Conservation (phyloP, 164 flowering plant species). For the Macadamia integrifolia region DNA sequence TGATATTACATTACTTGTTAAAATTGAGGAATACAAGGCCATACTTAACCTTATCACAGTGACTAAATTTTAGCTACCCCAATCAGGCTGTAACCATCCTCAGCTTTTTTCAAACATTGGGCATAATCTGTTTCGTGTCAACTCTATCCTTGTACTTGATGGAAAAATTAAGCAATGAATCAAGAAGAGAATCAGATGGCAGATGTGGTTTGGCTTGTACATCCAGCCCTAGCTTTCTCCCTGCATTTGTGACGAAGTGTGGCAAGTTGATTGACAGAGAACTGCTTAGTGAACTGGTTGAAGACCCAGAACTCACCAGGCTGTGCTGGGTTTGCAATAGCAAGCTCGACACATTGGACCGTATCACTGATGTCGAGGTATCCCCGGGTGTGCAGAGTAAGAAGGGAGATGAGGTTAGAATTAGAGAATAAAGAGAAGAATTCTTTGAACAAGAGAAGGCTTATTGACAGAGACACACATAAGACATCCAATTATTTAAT, state of each 20-base stretch:
- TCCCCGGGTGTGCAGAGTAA: slow-evolving; percentile 63
- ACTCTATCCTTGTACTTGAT: slow-evolving; percentile 65
- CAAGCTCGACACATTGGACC: slow-evolving; percentile 89
- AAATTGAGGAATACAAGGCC: not conserved
- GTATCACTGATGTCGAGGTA: slow-evolving; percentile 97
- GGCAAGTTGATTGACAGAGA: slow-evolving; percentile 89
- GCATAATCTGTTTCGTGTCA: slow-evolving; percentile 84
- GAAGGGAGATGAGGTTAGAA: too few species aligned
- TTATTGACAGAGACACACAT: too few species aligned
- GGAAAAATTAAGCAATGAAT: slow-evolving; percentile 77
- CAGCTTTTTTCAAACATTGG: slow-evolving; percentile 74
- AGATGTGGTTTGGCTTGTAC: slow-evolving; percentile 70
- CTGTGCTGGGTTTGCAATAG: slow-evolving; percentile 77
- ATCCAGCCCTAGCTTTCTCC: slow-evolving; percentile 76
- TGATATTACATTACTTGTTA: too few species aligned
- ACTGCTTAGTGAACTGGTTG: slow-evolving; percentile 96
- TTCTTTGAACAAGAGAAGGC: too few species aligned
- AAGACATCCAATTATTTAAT: too few species aligned
- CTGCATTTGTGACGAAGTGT: slow-evolving; percentile 76
- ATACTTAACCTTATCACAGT: slow-evolving; percentile 9
- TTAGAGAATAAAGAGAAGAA: too few species aligned
- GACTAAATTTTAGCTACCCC: not conserved
- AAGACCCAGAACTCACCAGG: slow-evolving; percentile 88
- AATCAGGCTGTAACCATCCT: slow-evolving; percentile 49
- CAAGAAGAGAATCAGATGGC: slow-evolving; percentile 86